Evolutionary conservation across 352 stramenopile species (phyloP).

Genomic region (Phytophthora foliorum): DNA sequence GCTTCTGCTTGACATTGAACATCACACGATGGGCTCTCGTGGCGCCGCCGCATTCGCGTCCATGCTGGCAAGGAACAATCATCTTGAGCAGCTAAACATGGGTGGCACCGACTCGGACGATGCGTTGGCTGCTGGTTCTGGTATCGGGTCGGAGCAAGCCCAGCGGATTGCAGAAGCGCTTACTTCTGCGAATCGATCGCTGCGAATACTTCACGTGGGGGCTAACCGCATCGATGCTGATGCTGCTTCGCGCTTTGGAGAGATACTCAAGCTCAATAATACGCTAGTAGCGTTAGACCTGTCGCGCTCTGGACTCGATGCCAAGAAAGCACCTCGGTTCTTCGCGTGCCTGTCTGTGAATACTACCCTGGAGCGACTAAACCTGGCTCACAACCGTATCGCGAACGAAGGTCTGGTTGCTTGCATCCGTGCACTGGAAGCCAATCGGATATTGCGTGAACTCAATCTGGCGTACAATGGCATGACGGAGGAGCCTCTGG

Average conservation of each 20-base stretch:
- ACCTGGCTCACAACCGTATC: conserved; percentile 75
- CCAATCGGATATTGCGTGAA: conserved; percentile 64
- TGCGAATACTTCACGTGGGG: conserved; percentile 62
- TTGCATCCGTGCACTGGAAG: conserved; percentile 64
- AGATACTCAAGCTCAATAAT: conserved; percentile 63
- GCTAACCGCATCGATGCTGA: conserved; percentile 74
- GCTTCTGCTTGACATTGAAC: conserved; percentile 73
- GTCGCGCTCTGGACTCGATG: conserved; percentile 65
- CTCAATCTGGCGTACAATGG: conserved; percentile 79
- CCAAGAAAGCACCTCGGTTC: conserved; percentile 64
- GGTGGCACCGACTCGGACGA: conserved; percentile 67
- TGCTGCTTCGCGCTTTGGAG: conserved; percentile 60
- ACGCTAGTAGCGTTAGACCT: conserved; percentile 69
- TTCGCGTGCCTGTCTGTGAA: conserved; percentile 80
- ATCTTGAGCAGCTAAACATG: conserved; percentile 71
- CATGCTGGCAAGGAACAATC: conserved; percentile 69
- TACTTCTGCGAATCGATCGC: conserved; percentile 52
- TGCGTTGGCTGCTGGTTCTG: conserved; percentile 47
- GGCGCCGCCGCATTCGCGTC: conserved; percentile 66
- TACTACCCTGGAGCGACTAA: conserved; percentile 54
- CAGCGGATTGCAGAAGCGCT: conserved; percentile 56
- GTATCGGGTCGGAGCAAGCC: conserved; percentile 64
- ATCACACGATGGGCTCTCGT: conserved; percentile 70
- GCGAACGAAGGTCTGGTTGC: conserved; percentile 76
- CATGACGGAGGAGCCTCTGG: conserved; percentile 80